A percentile compares a stretch with the other conserved stretches of the same genome.
Conservation (phyloP, 2,329 filamentous ascomycete species). For the Botrytis byssoidea region DNA sequence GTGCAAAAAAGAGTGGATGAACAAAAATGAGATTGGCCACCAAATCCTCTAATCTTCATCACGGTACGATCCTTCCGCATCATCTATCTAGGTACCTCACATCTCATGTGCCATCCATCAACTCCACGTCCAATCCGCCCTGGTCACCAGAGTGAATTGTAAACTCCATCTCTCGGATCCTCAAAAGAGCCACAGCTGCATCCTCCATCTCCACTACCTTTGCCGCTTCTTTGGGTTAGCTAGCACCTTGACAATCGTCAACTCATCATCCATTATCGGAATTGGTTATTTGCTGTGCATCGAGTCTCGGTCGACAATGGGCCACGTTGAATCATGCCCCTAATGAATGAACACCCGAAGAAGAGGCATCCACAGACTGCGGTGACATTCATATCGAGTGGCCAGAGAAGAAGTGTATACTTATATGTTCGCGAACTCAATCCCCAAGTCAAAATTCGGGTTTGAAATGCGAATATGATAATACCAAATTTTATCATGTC, state of each 20-base stretch:
- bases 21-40: not conserved
- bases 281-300: not conserved
- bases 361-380: not conserved
- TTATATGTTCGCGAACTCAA: conserved; percentile 8
- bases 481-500: conserved; percentile 23
- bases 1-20: not conserved
- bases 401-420: conserved; percentile 17
- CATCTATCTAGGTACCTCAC: not conserved
- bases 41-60: not conserved
- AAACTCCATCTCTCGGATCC: not conserved
- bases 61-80: not conserved
- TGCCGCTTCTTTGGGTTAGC: not conserved
- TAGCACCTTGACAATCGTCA: not conserved
- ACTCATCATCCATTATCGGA: not conserved
- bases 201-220: not conserved
- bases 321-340: conserved; percentile 11
- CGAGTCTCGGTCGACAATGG: not conserved
- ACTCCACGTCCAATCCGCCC: not conserved
- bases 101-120: not conserved
- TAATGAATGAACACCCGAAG: not conserved
- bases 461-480: not conserved
- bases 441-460: not conserved
- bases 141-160: not conserved
- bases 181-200: not conserved
- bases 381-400: conserved; percentile 4